A percentile compares a stretch with the other conserved stretches of the same genome.
Conservation (phyloP, 306 rosid genomes). For the Quercus parvula region DNA sequence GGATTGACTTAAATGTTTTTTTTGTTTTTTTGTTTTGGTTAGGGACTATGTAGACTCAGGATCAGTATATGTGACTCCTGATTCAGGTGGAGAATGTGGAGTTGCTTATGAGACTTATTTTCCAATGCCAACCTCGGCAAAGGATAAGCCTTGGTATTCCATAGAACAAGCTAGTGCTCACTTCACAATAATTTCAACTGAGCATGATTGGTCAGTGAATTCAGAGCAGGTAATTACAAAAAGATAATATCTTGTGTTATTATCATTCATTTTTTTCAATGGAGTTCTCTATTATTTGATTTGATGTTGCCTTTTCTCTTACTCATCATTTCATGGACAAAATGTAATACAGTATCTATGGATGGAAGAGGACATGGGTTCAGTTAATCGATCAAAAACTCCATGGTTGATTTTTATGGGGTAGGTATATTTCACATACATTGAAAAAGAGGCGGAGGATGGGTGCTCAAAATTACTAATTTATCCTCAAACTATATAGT, state of each 20-base stretch:
- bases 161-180: conserved; percentile 77
- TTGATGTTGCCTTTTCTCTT: background rate
- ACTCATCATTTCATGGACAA: background rate
- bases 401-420: conserved; percentile 88
- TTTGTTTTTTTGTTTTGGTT: background rate
- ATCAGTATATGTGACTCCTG: conserved; percentile 57
- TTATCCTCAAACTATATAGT: too few species aligned
- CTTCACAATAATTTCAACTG: conserved; percentile 82
- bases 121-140: conserved; percentile 70
- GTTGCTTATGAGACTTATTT: conserved; percentile 88
- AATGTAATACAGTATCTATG: conserved; percentile 54
- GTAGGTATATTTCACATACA: conserved; percentile 31
- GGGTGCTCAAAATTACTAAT: too few species aligned
- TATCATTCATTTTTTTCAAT: background rate
- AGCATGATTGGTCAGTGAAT: conserved; percentile 54
- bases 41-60: conserved; percentile 69
- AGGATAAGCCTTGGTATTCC: conserved; percentile 95
- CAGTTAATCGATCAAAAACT: conserved; percentile 65
- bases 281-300: background rate
- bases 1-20: background rate
- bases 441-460: too few species aligned
- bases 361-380: conserved; percentile 79
- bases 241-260: background rate
- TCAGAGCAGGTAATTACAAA: conserved; percentile 66
- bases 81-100: conserved; percentile 94